Evolutionary conservation across 495 filamentous ascomycete genomes (phyloP).

Genomic region (Hyaloscypha bicolor): DNA sequence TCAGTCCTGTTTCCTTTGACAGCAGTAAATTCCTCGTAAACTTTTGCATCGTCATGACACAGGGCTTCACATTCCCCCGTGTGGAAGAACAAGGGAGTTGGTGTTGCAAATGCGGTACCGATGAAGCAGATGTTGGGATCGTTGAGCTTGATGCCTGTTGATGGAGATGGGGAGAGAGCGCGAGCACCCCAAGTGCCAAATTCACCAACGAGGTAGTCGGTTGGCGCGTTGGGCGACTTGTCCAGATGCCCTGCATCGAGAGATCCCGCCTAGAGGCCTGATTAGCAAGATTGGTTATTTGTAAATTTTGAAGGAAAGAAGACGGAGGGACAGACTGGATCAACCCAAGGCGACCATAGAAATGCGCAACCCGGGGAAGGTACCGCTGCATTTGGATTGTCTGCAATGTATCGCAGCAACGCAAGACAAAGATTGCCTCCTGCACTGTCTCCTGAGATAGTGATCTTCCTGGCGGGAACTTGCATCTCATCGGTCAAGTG

Average conservation of each 20-base stretch:
- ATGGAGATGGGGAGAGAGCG: background rate
- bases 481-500: conserved; percentile 39
- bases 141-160: background rate
- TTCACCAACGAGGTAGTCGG: conserved; percentile 32
- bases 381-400: conserved; percentile 25
- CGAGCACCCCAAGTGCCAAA: conserved; percentile 18
- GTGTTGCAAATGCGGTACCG: background rate
- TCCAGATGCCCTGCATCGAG: conserved; percentile 10
- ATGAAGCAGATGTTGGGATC: background rate
- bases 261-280: background rate
- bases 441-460: conserved; percentile 48
- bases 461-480: conserved; percentile 39
- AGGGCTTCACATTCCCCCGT: conserved; percentile 26
- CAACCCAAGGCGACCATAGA: conserved; percentile 37
- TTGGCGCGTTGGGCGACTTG: conserved; percentile 23
- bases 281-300: background rate
- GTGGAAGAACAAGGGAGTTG: conserved; percentile 22
- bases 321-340: conserved; percentile 2
- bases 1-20: conserved; percentile 24
- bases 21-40: conserved; percentile 12
- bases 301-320: background rate
- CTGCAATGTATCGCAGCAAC: conserved; percentile 42
- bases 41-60: conserved; percentile 20
- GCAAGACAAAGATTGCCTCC: conserved; percentile 45
- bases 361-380: conserved; percentile 22